These are phyloP conservation scores for Volvox africanus DNA, from an alignment of 139 green algal genomes.

Conservation along the genomic window DNA sequence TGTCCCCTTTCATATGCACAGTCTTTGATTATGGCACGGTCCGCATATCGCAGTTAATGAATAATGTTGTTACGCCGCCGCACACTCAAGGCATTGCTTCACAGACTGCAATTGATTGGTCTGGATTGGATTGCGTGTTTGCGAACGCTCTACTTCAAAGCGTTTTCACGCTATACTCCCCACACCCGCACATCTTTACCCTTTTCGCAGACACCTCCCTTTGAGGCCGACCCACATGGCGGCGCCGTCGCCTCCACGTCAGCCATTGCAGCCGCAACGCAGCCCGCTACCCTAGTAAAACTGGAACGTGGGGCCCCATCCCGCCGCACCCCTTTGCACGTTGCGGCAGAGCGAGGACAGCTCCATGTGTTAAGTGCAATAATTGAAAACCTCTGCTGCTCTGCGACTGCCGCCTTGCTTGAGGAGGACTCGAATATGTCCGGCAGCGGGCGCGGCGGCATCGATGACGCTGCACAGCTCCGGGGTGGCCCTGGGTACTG, in stretches of 20 bases:
- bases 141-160: background rate
- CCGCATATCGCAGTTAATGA: background rate
- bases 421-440: background rate
- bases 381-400: constrained; percentile 40
- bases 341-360: constrained; percentile 43
- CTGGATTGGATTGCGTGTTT: background rate
- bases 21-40: too few species aligned
- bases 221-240: background rate
- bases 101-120: background rate
- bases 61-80: background rate
- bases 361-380: constrained; percentile 37
- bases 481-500: too few species aligned
- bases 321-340: constrained; percentile 26
- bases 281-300: constrained; percentile 28
- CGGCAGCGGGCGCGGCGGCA: background rate
- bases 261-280: background rate
- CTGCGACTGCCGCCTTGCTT: constrained; percentile 3
- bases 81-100: background rate
- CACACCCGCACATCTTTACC: background rate
- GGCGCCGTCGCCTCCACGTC: background rate
- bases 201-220: background rate
- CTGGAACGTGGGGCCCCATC: background rate
- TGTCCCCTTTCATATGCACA: background rate
- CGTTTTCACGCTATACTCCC: background rate
- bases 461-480: too few species aligned